Evolutionary conservation across 176 grass and related monocot species (phyloP).

Genomic region (Microstegium vimineum): DNA sequence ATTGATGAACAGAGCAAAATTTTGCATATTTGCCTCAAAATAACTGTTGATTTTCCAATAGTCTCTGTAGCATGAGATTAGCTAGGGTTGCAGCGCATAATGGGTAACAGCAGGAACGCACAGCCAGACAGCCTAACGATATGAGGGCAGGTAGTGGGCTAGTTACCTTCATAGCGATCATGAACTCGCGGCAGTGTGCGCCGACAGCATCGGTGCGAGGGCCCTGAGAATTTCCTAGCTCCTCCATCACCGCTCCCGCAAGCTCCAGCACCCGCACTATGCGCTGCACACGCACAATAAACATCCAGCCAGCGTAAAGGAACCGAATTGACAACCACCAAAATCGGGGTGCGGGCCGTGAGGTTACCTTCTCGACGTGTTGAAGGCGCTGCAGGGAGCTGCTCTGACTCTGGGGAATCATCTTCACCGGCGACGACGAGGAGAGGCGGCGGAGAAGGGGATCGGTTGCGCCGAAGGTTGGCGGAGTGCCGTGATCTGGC

Average conservation of each 20-base stretch:
- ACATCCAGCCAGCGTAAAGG: not conserved
- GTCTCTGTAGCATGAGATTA: not conserved
- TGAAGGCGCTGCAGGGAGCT: constrained; percentile 85
- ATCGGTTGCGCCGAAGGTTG: not conserved
- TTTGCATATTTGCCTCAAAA: not conserved
- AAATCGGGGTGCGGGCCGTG: not conserved
- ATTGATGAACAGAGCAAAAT: not conserved
- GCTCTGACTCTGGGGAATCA: constrained; percentile 55
- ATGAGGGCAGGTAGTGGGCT: not conserved
- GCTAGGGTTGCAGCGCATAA: not conserved
- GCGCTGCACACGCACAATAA: constrained; percentile 33
- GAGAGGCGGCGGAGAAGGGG: not conserved
- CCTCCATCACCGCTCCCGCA: constrained; percentile 75
- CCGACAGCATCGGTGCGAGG: constrained; percentile 47
- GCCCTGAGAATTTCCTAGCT: constrained; percentile 67
- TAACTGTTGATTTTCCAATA: not conserved
- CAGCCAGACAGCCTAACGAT: not conserved
- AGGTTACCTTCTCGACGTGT: constrained; percentile 66
- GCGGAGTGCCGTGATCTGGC: not conserved
- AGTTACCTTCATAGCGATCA: constrained; percentile 68
- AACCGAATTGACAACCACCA: not conserved
- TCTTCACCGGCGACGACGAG: constrained; percentile 19
- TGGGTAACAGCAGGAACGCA: not conserved
- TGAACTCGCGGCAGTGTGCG: constrained; percentile 71
- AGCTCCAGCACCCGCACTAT: constrained; percentile 78